A percentile compares a stretch with the other conserved stretches of the same genome.
phyloP scores from a whole-genome alignment of 2,329 filamentous ascomycete species.

The Fusarium buharicum region DNA sequence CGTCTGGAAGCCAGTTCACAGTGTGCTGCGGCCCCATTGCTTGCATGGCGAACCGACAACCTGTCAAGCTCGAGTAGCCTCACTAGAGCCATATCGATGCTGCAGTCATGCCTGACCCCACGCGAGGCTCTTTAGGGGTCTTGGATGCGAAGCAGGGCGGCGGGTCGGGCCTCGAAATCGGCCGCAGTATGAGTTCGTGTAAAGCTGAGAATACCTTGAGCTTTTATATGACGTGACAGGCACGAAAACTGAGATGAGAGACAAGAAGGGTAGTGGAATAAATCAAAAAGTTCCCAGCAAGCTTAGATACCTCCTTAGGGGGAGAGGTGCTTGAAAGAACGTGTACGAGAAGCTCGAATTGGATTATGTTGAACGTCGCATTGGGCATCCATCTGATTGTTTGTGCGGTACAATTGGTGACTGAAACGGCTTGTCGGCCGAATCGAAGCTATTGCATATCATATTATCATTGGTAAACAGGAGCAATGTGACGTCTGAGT shows the following conservation, averaged over 20 bases:
- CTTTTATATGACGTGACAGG: constrained; percentile 32
- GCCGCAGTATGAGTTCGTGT: constrained; percentile 27
- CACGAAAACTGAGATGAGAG: constrained; percentile 27
- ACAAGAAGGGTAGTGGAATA: constrained; percentile 15
- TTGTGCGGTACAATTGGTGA: constrained; percentile 22
- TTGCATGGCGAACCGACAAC: constrained; percentile 46
- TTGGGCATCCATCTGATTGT: constrained; percentile 25
- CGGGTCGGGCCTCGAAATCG: constrained; percentile 26
- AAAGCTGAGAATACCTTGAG: constrained; percentile 22
- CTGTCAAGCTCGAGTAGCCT: constrained; percentile 44
- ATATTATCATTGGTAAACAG: constrained; percentile 17
- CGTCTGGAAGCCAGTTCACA: constrained; percentile 33
- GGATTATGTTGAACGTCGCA: constrained; percentile 23
- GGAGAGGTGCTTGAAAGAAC: constrained; percentile 24
- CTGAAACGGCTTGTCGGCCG: neutral
- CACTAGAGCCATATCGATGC: constrained; percentile 39
- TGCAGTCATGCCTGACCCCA: constrained; percentile 48
- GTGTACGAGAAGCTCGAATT: constrained; percentile 22
- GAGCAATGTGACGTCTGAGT: constrained; percentile 11
- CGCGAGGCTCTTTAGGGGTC: constrained; percentile 32
- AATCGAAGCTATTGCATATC: constrained; percentile 9
- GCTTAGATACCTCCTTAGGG: constrained; percentile 27
- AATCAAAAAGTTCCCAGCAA: constrained; percentile 13
- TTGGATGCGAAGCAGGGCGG: constrained; percentile 30
- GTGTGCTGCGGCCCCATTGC: constrained; percentile 42